phyloP scores from a whole-genome alignment of 345 rosid genomes.

The Salix exigua region DNA sequence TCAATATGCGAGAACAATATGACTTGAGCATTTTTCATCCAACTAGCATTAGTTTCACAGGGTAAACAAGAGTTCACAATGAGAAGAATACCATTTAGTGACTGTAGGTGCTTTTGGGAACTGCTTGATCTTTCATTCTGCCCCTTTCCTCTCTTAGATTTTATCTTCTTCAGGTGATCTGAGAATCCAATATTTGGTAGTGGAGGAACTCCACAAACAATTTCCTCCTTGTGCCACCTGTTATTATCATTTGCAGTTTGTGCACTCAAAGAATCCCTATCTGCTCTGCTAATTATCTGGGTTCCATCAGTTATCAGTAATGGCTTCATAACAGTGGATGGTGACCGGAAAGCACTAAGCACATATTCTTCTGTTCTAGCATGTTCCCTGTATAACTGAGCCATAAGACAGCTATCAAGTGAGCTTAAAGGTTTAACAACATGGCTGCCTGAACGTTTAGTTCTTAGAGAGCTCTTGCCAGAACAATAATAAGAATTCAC shows the following conservation, averaged over 20 bases:
- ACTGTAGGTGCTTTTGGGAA: slow-evolving; percentile 18
- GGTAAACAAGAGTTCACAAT: not conserved
- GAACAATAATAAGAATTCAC: slow-evolving; percentile 22
- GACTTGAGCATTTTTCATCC: not conserved
- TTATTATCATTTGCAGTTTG: slow-evolving; percentile 2
- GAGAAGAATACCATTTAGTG: slow-evolving; percentile 33
- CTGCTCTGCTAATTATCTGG: slow-evolving; percentile 42
- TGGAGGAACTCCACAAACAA: slow-evolving; percentile 39
- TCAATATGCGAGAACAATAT: not conserved
- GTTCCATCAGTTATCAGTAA: slow-evolving; percentile 59
- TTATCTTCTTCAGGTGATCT: slow-evolving; percentile 35
- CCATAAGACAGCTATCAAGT: slow-evolving; percentile 55
- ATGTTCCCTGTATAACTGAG: slow-evolving; percentile 56
- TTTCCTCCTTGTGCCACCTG: slow-evolving; percentile 31
- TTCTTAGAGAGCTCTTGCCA: slow-evolving; percentile 39
- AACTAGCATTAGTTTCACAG: not conserved
- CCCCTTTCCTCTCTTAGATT: slow-evolving; percentile 29
- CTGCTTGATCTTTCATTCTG: slow-evolving; percentile 23
- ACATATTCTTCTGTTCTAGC: slow-evolving; percentile 44
- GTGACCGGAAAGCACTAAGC: slow-evolving; percentile 41
- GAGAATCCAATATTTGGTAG: slow-evolving; percentile 40
- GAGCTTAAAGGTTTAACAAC: slow-evolving; percentile 50
- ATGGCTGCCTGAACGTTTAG: slow-evolving; percentile 23
- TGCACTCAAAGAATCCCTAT: slow-evolving; percentile 22
- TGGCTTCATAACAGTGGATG: slow-evolving; percentile 42